Conservation (phyloP, 2,329 filamentous ascomycete species). For the Botrytis fragariae region DNA sequence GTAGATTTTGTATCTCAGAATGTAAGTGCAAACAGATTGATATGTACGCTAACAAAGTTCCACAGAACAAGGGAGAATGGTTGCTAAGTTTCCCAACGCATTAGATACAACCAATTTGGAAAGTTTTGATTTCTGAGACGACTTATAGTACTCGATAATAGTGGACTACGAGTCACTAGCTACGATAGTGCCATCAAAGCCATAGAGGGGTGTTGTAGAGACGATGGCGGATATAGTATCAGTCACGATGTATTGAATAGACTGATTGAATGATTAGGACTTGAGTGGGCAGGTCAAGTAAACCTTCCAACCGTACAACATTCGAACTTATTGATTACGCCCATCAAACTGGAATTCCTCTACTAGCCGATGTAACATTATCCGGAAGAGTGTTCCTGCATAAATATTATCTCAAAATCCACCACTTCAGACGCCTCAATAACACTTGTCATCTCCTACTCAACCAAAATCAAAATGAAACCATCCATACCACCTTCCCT, state of each 20-base stretch:
- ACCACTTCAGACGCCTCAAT: background rate
- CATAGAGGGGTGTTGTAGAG: background rate
- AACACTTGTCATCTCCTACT: background rate
- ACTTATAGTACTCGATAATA: background rate
- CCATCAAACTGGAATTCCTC: background rate
- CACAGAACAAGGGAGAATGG: background rate
- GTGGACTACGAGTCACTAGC: background rate
- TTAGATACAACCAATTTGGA: rapidly evolving
- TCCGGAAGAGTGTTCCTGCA: background rate
- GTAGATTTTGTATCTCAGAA: background rate
- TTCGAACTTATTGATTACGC: background rate
- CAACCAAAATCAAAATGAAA: too few relatives aligned
- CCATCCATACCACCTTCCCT: too few relatives aligned
- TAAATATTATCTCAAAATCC: background rate
- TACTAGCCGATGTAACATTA: background rate
- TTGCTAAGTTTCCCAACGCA: background rate
- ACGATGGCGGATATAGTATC: background rate
- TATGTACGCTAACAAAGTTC: rapidly evolving
- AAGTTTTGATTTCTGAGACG: background rate
- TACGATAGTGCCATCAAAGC: background rate
- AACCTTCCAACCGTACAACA: background rate
- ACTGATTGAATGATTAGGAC: background rate
- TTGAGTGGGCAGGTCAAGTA: too few relatives aligned
- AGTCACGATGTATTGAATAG: background rate
- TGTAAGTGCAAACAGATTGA: background rate